Evolutionary conservation across 2,329 filamentous ascomycete genomes (phyloP).

Genomic region (Cercospora berteroae): DNA sequence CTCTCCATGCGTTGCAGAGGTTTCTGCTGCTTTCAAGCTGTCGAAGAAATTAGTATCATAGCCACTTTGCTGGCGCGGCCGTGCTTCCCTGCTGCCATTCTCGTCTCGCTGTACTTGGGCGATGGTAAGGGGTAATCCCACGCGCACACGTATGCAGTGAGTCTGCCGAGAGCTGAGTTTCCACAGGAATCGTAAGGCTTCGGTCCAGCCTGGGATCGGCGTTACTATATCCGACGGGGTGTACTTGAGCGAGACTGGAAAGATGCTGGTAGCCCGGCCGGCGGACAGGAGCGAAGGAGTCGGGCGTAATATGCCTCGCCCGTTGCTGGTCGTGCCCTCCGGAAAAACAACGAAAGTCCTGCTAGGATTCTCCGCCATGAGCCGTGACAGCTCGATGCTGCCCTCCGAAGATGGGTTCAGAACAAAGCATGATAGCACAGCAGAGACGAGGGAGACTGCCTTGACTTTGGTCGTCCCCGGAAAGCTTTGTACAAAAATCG

Average conservation of each 20-base stretch:
- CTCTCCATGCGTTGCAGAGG: slow-evolving; percentile 19
- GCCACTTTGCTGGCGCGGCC: slow-evolving; percentile 29
- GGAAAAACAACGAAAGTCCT: slow-evolving; percentile 85
- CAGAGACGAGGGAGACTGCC: slow-evolving; percentile 71
- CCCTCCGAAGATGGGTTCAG: slow-evolving; percentile 27
- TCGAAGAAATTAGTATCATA: slow-evolving; percentile 51
- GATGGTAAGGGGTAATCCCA: slow-evolving; percentile 67
- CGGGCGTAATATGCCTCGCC: slow-evolving; percentile 81
- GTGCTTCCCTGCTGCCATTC: slow-evolving; percentile 29
- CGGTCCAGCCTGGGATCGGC: slow-evolving; percentile 65
- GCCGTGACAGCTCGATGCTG: slow-evolving; percentile 39
- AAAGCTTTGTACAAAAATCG: slow-evolving; percentile 85
- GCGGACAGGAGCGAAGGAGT: slow-evolving; percentile 72
- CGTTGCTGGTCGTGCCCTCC: slow-evolving; percentile 92
- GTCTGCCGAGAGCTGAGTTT: slow-evolving; percentile 78
- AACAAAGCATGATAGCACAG: slow-evolving; percentile 60
- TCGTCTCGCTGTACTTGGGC: slow-evolving; percentile 36
- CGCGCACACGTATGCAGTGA: slow-evolving; percentile 85
- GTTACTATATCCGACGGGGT: slow-evolving; percentile 87
- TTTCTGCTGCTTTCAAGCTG: slow-evolving; percentile 38
- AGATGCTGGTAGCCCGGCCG: slow-evolving; percentile 70
- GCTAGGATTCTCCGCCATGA: slow-evolving; percentile 67
- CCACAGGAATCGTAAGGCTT: slow-evolving; percentile 76
- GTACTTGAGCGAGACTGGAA: slow-evolving; percentile 87
- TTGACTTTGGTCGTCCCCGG: slow-evolving; percentile 65